Evolutionary conservation across 1,284 basidiomycete genomes (phyloP).

Genomic region (Cryptococcus amylolentus): DNA sequence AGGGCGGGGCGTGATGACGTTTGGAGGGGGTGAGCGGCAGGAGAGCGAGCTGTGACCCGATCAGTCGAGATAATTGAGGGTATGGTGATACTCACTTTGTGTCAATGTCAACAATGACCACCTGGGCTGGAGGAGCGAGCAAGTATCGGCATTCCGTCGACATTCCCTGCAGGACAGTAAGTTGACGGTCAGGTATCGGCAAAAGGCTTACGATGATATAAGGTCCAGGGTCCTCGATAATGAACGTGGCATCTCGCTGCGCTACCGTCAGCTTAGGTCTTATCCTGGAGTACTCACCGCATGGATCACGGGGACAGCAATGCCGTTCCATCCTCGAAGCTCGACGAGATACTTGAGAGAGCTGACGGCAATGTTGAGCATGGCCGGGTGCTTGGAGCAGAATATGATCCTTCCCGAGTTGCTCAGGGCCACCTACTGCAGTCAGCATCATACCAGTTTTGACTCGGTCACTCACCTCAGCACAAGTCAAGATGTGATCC

Average conservation of each 20-base stretch:
- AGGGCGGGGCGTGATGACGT: conserved; percentile 73
- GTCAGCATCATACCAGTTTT: background rate
- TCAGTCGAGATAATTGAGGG: conserved; percentile 1
- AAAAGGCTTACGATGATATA: conserved; percentile 66
- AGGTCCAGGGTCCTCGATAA: conserved; percentile 60
- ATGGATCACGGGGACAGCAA: conserved; percentile 79
- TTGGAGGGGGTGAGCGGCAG: conserved; percentile 72
- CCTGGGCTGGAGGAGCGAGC: conserved; percentile 68
- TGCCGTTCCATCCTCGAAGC: conserved; percentile 87
- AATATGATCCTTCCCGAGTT: conserved; percentile 88
- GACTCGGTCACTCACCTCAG: conserved; percentile 61
- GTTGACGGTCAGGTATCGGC: background rate
- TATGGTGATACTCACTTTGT: conserved; percentile 70
- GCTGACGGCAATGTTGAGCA: conserved; percentile 76
- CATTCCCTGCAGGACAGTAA: conserved; percentile 56
- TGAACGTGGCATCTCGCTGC: conserved; percentile 39
- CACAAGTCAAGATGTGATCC: conserved; percentile 88
- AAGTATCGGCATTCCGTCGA: conserved; percentile 81
- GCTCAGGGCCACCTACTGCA: conserved; percentile 73
- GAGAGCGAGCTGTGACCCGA: conserved; percentile 50
- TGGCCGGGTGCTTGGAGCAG: conserved; percentile 81
- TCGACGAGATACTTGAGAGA: conserved; percentile 91
- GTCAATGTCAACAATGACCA: conserved; percentile 88
- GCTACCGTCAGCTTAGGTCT: background rate
- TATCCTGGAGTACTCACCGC: conserved; percentile 50